Evolutionary conservation across 768 basidiomycete species (phyloP).

Genomic region (Cystobasidium tubakii): DNA sequence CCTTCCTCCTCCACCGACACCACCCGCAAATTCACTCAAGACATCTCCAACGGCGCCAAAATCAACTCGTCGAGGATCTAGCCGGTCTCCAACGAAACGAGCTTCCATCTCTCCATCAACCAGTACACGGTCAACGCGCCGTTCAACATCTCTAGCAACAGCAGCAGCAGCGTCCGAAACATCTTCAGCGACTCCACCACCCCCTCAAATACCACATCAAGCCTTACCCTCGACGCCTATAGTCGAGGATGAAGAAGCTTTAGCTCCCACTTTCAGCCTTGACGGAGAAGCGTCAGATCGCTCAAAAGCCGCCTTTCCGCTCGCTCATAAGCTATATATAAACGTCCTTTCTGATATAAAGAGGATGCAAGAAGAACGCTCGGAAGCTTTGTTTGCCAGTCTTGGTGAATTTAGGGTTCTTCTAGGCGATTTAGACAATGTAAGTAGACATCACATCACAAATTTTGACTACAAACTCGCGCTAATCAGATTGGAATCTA

Average conservation of each 20-base stretch:
- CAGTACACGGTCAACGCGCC: not conserved
- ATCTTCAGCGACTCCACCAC: not conserved
- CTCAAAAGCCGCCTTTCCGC: not conserved
- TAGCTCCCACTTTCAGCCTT: not conserved
- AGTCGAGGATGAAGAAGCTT: not conserved
- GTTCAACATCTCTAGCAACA: not conserved
- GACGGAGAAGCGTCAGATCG: not conserved
- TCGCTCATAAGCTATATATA: constrained; percentile 11
- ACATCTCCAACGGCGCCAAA: not conserved
- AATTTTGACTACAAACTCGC: too few species aligned
- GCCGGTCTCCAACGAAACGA: not conserved
- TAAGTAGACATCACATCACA: too few species aligned
- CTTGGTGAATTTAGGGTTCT: constrained; percentile 10
- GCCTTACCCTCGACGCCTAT: not conserved
- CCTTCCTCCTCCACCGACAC: not conserved
- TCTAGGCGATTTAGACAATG: constrained; percentile 24
- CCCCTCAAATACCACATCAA: not conserved
- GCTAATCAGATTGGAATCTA: too few species aligned
- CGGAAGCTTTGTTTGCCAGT: not conserved
- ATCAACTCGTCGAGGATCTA: not conserved
- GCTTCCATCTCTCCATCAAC: not conserved
- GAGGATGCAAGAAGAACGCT: constrained; percentile 10
- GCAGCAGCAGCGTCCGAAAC: not conserved
- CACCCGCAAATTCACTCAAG: not conserved
- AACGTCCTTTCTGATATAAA: not conserved